Percentiles rank a stretch among this genome's conserved stretches.
Evolutionary conservation across 129 eudicot species (phyloP).

Genomic region (Chrysanthemum makinoi): DNA sequence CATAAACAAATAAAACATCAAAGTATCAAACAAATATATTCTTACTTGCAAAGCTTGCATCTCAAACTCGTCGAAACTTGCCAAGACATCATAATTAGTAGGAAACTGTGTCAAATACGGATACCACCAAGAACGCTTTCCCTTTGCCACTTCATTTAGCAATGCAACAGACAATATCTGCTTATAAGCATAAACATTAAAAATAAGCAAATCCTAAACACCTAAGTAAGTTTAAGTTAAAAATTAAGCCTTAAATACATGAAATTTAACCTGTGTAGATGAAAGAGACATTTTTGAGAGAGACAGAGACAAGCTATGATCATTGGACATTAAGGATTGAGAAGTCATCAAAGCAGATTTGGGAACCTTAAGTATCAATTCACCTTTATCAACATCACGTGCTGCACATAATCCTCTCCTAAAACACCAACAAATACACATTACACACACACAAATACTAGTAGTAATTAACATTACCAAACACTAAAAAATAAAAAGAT

Average conservation of each 20-base stretch:
- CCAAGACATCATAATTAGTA: conserved; percentile 60
- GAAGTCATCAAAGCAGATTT: conserved; percentile 69
- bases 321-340: conserved; percentile 50
- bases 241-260: too few species aligned
- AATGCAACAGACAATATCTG: conserved; percentile 63
- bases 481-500: too few species aligned
- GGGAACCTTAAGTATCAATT: conserved; percentile 76
- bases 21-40: not conserved
- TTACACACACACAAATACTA: not conserved
- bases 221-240: too few species aligned
- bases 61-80: conserved; percentile 72
- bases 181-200: too few species aligned
- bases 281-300: conserved; percentile 41
- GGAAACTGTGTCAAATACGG: conserved; percentile 82
- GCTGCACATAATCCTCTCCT: conserved; percentile 91
- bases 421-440: conserved; percentile 11
- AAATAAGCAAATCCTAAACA: too few species aligned
- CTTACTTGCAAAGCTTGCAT: conserved; percentile 78
- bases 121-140: conserved; percentile 69
- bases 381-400: conserved; percentile 70
- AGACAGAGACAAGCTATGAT: conserved; percentile 39
- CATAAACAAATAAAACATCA: not conserved
- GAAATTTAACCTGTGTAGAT: conserved; percentile 53
- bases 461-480: too few species aligned
- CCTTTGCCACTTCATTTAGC: conserved; percentile 63